A percentile compares a stretch with the other conserved stretches of the same genome.
Conservation (phyloP, 2,329 filamentous ascomycete genomes). For the Verticillium dahliae region DNA sequence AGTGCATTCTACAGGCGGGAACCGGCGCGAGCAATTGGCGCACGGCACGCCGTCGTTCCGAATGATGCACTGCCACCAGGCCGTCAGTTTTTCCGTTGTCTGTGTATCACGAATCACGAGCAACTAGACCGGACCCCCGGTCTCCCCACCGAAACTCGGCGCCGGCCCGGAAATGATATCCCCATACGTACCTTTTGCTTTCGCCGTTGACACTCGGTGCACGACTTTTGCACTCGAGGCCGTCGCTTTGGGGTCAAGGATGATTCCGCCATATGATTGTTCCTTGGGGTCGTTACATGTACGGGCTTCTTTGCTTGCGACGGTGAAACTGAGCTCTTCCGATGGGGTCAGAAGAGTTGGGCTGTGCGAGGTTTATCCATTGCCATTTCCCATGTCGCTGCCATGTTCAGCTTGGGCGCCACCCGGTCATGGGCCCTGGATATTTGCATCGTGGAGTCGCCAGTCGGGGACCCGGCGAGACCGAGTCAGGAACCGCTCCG, state of each 20-base stretch:
- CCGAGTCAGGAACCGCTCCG: background rate
- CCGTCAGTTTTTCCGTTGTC: background rate
- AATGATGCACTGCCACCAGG: slow-evolving; percentile 9
- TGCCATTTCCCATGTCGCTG: background rate
- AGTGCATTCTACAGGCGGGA: slow-evolving; percentile 10
- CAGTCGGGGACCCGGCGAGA: background rate
- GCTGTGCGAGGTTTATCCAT: background rate
- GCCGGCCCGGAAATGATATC: background rate
- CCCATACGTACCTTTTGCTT: slow-evolving; percentile 11
- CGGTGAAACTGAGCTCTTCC: background rate
- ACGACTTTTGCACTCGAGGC: slow-evolving; percentile 11
- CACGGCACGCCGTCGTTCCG: slow-evolving; percentile 5
- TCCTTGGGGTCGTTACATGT: background rate
- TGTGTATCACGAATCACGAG: background rate
- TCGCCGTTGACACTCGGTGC: slow-evolving; percentile 11
- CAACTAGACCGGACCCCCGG: background rate
- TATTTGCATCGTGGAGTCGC: background rate
- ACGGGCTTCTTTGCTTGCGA: background rate
- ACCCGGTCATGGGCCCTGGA: background rate
- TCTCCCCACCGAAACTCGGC: background rate
- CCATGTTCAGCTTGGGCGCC: background rate
- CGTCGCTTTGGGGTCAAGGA: slow-evolving; percentile 4
- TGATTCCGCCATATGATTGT: background rate
- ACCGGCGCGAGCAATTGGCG: slow-evolving; percentile 12
- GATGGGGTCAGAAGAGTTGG: background rate